Conservation (phyloP, 176 grass and related monocot genomes). For the Themeda triandra region DNA sequence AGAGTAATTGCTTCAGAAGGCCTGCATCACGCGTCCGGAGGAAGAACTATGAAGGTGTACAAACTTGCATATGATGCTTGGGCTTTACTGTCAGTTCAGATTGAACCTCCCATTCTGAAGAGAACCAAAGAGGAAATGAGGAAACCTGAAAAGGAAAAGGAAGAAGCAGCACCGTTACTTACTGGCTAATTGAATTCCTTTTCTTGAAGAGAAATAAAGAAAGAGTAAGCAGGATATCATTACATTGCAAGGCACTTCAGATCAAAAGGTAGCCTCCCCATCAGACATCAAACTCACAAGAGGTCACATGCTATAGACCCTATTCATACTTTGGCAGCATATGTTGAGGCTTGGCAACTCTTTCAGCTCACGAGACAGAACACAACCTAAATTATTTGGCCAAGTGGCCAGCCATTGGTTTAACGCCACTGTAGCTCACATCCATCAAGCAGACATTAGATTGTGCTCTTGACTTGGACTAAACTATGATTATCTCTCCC, state of each 20-base stretch:
- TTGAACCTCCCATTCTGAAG: not conserved
- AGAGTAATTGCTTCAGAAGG: constrained; percentile 23
- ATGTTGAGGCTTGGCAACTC: constrained; percentile 14
- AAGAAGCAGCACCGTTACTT: constrained; percentile 18
- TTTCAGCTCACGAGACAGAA: constrained; percentile 20
- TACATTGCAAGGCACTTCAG: constrained; percentile 42
- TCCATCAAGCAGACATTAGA: not conserved
- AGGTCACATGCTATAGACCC: constrained; percentile 21
- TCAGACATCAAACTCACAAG: constrained; percentile 14
- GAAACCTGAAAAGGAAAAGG: constrained; percentile 15
- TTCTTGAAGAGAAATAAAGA: constrained; percentile 12
- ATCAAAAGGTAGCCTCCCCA: constrained; percentile 27
- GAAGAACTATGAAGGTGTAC: not conserved
- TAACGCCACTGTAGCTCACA: constrained; percentile 13
- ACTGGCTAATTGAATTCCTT: constrained; percentile 16
- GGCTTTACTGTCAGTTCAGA: constrained; percentile 1
- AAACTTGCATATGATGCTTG: constrained; percentile 19
- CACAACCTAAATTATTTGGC: constrained; percentile 19
- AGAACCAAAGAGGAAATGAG: constrained; percentile 7
- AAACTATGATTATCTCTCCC: not conserved
- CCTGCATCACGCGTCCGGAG: not conserved
- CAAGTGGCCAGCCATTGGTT: constrained; percentile 18
- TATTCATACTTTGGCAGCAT: constrained; percentile 30
- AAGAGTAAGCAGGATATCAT: constrained; percentile 33
- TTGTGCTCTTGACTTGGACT: not conserved